Base-by-base conservation (phyloP, 2,329 filamentous ascomycete genomes). In the Cercospora sp. region DNA sequence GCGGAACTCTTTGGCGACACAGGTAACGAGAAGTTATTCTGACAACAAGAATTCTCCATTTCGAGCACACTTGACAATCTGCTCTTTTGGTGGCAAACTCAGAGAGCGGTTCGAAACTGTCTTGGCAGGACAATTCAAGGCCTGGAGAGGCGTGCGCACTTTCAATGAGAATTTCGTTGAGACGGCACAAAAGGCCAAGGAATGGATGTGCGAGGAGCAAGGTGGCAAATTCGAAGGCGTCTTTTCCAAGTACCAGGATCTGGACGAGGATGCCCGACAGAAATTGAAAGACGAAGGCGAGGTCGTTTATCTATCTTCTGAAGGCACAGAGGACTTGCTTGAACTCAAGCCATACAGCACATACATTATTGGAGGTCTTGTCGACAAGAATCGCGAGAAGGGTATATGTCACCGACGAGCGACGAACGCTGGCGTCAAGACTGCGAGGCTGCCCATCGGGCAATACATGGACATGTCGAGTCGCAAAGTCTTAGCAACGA, bases 321-420 rank as follows among this genome's bases (percentile, higher is more conserved):
- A 99, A 79, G 96, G 93, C n/a, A 89, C 91, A 0, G 86, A 96
- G 72, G 94, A 91, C 0, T 85, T 99, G 31, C 89, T 90, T 5
- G 87, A 91, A 53, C 86, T 99, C 53, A 93, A 94, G 78, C 92
- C 94, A 0, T 90, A 95, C 80, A 93, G 90, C 69, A 94, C 89
- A 67, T 99, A 99, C 79, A 90, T 99, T 70, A 91, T 99, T 65
- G 95, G 95, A 39, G 95, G 94, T 0, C 84, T 99, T 39, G 95
- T 99, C 28, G 95, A 99, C 82, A 94, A 94, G 81, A 99, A 99
- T 80, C 87, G 95, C 55, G 90, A 99, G 80, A 99, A 99, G 82
- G 93, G 92, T 0, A 85, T 99, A 42, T 99, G 95, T 80, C 93
- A 97, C 84, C 90, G 90, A 74, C 86, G 91, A 16, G 95, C 95